Percentiles rank a stretch among this genome's conserved stretches.
phyloP scores from a whole-genome alignment of 192 early-diverging fungal species.

The Coemansia sp. region DNA sequence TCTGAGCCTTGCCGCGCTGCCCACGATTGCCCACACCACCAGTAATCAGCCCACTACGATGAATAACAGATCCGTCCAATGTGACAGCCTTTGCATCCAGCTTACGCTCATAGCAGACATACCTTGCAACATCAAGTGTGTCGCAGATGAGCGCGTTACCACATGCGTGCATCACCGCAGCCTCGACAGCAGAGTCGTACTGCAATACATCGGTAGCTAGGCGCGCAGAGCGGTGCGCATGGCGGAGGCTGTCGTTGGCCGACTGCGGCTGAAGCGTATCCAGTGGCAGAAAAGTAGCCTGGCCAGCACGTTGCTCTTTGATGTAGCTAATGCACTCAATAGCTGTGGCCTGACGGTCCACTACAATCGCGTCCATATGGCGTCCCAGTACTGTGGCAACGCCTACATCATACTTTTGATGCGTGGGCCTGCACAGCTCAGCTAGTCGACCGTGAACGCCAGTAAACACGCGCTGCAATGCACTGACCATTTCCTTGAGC shows the following conservation, averaged over 20 bases:
- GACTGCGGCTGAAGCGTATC: constrained; percentile 74
- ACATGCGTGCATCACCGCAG: constrained; percentile 87
- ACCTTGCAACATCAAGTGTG: constrained; percentile 75
- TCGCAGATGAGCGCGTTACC: constrained; percentile 94
- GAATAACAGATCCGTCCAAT: constrained; percentile 92
- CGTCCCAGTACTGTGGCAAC: constrained; percentile 86
- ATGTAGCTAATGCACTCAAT: constrained; percentile 96
- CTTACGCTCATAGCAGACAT: constrained; percentile 80
- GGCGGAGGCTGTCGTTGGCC: constrained; percentile 80
- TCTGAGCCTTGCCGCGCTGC: constrained; percentile 51
- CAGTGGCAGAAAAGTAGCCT: constrained; percentile 92
- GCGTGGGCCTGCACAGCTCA: constrained; percentile 90
- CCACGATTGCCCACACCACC: constrained; percentile 64
- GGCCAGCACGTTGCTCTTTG: constrained; percentile 86
- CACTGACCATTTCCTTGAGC: constrained; percentile 74
- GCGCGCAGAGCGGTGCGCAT: constrained; percentile 75
- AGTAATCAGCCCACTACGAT: constrained; percentile 95
- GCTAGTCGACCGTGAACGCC: constrained; percentile 88
- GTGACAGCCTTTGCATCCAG: constrained; percentile 90
- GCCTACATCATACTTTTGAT: constrained; percentile 86
- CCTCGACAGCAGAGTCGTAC: constrained; percentile 73
- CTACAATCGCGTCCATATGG: constrained; percentile 93
- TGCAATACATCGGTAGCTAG: constrained; percentile 94
- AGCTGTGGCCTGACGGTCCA: constrained; percentile 87
- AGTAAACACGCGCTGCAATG: constrained; percentile 81